Evolutionary conservation across 345 rosid species (phyloP), one percentile per base, ranked within the genome.

Genomic region (Heritiera fomes): DNA sequence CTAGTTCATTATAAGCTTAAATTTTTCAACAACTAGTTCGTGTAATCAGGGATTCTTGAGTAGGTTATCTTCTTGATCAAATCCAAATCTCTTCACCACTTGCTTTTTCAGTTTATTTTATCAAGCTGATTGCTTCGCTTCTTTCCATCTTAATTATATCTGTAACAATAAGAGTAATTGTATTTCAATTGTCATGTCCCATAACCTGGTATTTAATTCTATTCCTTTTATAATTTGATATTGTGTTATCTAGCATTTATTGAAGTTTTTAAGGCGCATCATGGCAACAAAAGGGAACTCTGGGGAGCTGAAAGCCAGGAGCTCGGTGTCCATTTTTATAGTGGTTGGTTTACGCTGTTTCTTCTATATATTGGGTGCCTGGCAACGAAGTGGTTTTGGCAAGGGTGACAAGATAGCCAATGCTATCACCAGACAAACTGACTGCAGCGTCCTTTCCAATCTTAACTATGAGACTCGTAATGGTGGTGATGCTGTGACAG

Each of bases 341-440:
- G 80, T 86, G 43, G 3, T 49, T 49, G 74, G 74, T 49, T 70
- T 70, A 70, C 49, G 74, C 30, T 49, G 59, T 70, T 70, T 49
- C 74, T 70, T 70, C 74, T 70, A 70, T 3, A 70, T 70, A 30
- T 49, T 70, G 58, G 74, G 74, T 30, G 58, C 74, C 0, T 70
- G 74, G 74, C 74, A 70, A 6, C 74, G 59, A 13, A 70, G 74
- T 34, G 59, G 74, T 30, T 49, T 70, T n/a, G 74, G 74, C 12
- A 70, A 49, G 20, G 74, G 74, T 2, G 95, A 91, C 76, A 87
- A 81, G 63, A 91, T 91, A 65, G 95, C 93, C 28, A 32, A 82
- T 79, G 85, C 78, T 58, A 86, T 91, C 73, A 91, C 88, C 10
- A 84, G 75, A 64, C 80, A 68, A 23, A 30, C 80, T 15, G 66